Conservation (phyloP, 306 rosid species). For the Echinosophora koreensis region DNA sequence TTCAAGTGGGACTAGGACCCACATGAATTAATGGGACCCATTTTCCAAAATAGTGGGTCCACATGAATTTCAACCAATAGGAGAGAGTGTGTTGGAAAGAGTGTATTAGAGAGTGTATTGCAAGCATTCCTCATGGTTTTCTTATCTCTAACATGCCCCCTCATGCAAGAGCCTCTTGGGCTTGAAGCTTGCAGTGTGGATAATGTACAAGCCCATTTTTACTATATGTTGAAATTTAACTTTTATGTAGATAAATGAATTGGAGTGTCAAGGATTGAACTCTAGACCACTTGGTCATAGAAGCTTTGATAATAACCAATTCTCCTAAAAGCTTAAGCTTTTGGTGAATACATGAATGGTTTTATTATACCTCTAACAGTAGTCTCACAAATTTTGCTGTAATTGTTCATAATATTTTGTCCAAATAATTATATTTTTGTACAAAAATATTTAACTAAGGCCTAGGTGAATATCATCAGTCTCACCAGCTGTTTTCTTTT, state of each 20-base stretch:
- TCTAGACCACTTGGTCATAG: background rate
- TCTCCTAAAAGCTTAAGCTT: background rate
- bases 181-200: background rate
- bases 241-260: no score
- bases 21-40: no score
- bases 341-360: background rate
- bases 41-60: no score
- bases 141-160: background rate
- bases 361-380: background rate
- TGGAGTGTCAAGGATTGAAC: no score
- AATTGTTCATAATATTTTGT: slow-evolving; percentile 22
- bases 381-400: background rate
- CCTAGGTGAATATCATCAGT: slow-evolving; percentile 8
- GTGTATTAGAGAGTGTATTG: no score
- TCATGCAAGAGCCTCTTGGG: background rate
- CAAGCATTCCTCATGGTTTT: no score
- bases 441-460: slow-evolving; percentile 27
- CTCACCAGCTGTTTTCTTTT: slow-evolving; percentile 36
- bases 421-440: background rate
- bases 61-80: no score
- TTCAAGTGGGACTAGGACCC: no score
- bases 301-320: background rate
- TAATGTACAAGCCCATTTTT: background rate
- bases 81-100: no score
- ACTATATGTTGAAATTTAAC: background rate